Percentiles rank a stretch among this genome's conserved stretches.
These are phyloP conservation scores for Ustilago trichophora DNA, from an alignment of 1,284 basidiomycete genomes.

Conservation along the genomic window DNA sequence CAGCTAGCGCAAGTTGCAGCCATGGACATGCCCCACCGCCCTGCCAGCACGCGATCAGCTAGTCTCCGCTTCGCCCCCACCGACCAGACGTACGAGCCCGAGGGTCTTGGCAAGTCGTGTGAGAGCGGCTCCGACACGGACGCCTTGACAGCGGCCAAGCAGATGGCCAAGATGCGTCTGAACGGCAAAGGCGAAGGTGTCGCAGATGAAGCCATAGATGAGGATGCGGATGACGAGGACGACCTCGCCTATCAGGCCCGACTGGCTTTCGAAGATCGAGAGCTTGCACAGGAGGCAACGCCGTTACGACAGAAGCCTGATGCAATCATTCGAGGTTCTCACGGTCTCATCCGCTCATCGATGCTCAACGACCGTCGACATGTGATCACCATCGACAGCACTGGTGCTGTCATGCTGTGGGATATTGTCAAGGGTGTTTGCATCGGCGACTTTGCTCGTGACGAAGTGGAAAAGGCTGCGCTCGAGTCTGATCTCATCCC, in stretches of 20 bases:
- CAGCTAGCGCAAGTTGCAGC: constrained; percentile 30
- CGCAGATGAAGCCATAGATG: constrained; percentile 1
- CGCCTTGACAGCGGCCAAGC: constrained; percentile 1
- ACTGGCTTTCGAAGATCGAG: constrained; percentile 75
- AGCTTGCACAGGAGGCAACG: constrained; percentile 80
- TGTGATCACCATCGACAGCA: constrained; percentile 87
- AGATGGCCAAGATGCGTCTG: constrained; percentile 21
- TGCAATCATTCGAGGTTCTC: constrained; percentile 78
- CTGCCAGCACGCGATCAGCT: constrained; percentile 41
- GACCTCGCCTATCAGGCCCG: constrained; percentile 39
- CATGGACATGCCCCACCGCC: constrained; percentile 27
- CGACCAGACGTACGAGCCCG: constrained; percentile 30
- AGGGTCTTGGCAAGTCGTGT: constrained; percentile 23
- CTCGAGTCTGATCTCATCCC: constrained; percentile 31
- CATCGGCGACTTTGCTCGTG: constrained; percentile 77
- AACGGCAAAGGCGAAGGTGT: not conserved
- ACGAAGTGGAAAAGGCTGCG: constrained; percentile 71
- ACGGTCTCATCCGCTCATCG: constrained; percentile 83
- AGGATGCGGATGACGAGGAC: constrained; percentile 20
- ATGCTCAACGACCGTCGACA: constrained; percentile 91
- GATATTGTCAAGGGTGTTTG: constrained; percentile 84
- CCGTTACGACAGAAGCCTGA: constrained; percentile 76
- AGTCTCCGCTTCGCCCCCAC: constrained; percentile 51
- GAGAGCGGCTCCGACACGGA: constrained; percentile 29
- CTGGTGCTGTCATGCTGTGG: constrained; percentile 86